Evolutionary conservation across 2,329 filamentous ascomycete genomes (phyloP).

Genomic region (Claviceps paspali): DNA sequence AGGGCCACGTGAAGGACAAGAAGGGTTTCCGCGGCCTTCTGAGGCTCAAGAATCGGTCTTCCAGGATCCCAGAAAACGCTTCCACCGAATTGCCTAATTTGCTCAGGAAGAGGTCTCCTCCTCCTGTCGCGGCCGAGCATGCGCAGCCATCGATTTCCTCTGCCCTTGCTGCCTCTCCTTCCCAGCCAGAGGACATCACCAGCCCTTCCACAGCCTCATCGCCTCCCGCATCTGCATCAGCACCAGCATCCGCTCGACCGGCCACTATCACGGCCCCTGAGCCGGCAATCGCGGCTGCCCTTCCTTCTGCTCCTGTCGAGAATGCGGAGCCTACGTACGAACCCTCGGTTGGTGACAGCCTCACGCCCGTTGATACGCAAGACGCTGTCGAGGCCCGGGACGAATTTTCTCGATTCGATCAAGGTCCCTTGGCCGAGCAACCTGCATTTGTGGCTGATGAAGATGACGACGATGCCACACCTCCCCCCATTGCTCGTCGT

Average conservation of each 20-base stretch:
- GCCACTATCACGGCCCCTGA: background rate
- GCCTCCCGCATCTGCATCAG: background rate
- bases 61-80: conserved; percentile 40
- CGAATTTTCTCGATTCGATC: conserved; percentile 60
- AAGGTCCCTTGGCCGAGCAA: conserved; percentile 75
- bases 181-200: background rate
- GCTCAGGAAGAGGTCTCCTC: conserved; percentile 26
- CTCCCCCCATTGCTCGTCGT: conserved; percentile 36
- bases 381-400: conserved; percentile 43
- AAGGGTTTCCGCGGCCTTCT: conserved; percentile 50
- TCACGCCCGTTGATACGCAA: conserved; percentile 43
- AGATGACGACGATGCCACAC: conserved; percentile 32
- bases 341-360: conserved; percentile 18
- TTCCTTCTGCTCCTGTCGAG: conserved; percentile 1
- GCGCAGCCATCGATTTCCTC: background rate
- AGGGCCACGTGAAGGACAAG: conserved; percentile 27
- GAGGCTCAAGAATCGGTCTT: conserved; percentile 44
- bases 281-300: background rate
- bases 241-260: background rate
- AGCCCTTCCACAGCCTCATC: too few relatives aligned
- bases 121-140: background rate
- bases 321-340: conserved; percentile 9
- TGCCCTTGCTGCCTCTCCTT: background rate
- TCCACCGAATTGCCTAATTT: conserved; percentile 34
- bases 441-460: conserved; percentile 64